These are phyloP conservation scores for Picea sitchensis DNA, from an alignment of 75 land plant genomes.

Conservation along the genomic window DNA sequence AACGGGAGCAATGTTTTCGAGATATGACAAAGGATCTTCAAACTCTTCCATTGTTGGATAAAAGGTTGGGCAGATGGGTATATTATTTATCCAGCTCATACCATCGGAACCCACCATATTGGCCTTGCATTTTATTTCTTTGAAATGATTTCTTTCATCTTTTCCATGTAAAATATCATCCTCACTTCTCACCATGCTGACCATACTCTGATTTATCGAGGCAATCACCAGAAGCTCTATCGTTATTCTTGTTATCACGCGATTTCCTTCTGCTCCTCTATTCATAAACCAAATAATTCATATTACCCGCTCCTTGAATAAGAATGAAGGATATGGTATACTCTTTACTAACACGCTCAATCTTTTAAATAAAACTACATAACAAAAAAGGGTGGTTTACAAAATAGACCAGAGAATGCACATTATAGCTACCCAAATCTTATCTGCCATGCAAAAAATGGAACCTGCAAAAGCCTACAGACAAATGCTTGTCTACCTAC, in stretches of 20 bases:
- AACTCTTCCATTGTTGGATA: constrained; percentile 86
- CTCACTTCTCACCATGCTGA: constrained; percentile 4
- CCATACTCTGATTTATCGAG: not conserved
- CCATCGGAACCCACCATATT: not conserved
- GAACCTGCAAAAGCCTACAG: not conserved
- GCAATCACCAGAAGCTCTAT: constrained; percentile 2
- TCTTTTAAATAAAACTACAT: not conserved
- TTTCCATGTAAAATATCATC: not conserved
- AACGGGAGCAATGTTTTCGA: constrained; percentile 69
- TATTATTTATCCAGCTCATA: constrained; percentile 62
- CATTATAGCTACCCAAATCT: not conserved
- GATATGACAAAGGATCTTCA: constrained; percentile 76
- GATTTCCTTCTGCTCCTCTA: constrained; percentile 2
- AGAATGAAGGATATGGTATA: not conserved
- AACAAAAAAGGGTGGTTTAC: not conserved
- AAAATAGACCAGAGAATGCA: not conserved
- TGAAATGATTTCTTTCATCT: not conserved
- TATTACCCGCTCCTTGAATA: not conserved
- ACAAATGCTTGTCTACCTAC: not conserved
- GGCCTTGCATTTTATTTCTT: constrained; percentile 10
- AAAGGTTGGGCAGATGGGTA: constrained; percentile 75
- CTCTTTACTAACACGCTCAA: not conserved
- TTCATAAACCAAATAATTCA: not conserved
- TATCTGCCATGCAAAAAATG: not conserved
- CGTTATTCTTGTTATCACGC: not conserved